Evolutionary conservation across 1,139 yeast species (phyloP).

Genomic region (Pichia terricola): DNA sequence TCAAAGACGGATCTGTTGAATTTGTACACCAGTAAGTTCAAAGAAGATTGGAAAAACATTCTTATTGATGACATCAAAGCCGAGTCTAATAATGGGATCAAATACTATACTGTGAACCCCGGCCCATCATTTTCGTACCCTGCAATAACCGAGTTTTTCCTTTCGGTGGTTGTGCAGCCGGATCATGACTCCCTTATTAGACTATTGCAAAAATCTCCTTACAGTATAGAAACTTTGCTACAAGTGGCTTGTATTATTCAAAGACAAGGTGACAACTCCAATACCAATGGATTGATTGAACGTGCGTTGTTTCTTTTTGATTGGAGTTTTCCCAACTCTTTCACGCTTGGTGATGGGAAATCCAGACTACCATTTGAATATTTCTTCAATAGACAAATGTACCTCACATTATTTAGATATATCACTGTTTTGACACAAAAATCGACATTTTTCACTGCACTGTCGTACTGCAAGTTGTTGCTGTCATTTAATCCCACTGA

Average conservation of each 20-base stretch:
- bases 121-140: slow-evolving; percentile 30
- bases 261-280: slow-evolving; percentile 68
- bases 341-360: slow-evolving; percentile 48
- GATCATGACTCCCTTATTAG: slow-evolving; percentile 61
- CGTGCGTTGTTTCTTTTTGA: slow-evolving; percentile 74
- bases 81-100: slow-evolving; percentile 41
- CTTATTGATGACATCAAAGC: slow-evolving; percentile 35
- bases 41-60: slow-evolving; percentile 41
- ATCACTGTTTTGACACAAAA: slow-evolving; percentile 64
- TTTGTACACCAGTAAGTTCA: slow-evolving; percentile 31
- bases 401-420: slow-evolving; percentile 64
- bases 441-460: slow-evolving; percentile 70
- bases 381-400: slow-evolving; percentile 69
- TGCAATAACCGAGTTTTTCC: slow-evolving; percentile 39
- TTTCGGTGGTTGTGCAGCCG: slow-evolving; percentile 58
- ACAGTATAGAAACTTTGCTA: slow-evolving; percentile 68
- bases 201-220: slow-evolving; percentile 52
- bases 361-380: slow-evolving; percentile 69
- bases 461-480: slow-evolving; percentile 61
- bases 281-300: slow-evolving; percentile 65
- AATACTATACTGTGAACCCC: slow-evolving; percentile 43
- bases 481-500: slow-evolving; percentile 64
- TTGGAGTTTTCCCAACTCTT: slow-evolving; percentile 42
- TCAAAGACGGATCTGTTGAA: slow-evolving; percentile 32
- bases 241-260: slow-evolving; percentile 70